Percentiles rank a stretch among this genome's conserved stretches.
phyloP scores from a whole-genome alignment of 257 asterid genomes.

The Eustoma russellianum region DNA sequence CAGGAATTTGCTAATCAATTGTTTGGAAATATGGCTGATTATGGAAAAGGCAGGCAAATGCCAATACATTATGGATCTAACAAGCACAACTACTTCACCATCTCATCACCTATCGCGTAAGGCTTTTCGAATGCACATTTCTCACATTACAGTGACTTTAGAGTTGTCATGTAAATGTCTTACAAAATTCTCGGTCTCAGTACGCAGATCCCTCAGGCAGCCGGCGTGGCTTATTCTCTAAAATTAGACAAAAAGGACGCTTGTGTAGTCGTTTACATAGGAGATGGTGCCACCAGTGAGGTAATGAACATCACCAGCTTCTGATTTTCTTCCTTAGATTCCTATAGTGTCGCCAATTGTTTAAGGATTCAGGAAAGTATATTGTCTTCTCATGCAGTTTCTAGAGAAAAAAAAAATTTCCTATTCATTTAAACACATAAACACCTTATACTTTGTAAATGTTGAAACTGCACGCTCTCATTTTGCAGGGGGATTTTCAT shows the following conservation, averaged over 20 bases:
- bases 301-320: conserved; percentile 17
- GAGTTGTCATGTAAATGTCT: no score
- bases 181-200: conserved; percentile 23
- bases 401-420: no score
- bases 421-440: no score
- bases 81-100: conserved; percentile 50
- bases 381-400: no score
- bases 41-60: conserved; percentile 98
- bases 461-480: not conserved
- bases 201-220: conserved; percentile 98
- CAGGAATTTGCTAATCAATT: conserved; percentile 71
- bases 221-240: conserved; percentile 84
- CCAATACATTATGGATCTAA: conserved; percentile 84
- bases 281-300: conserved; percentile 93
- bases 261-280: conserved; percentile 59
- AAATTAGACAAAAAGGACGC: conserved; percentile 84
- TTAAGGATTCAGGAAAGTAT: no score
- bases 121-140: conserved; percentile 1
- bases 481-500: conserved; percentile 85
- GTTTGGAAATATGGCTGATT: conserved; percentile 61
- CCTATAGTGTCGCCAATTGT: no score
- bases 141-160: no score
- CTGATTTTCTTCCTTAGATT: no score
- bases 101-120: conserved; percentile 88
- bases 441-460: no score